Percentiles rank a stretch among this genome's conserved stretches.
phyloP scores from a whole-genome alignment of 2,329 filamentous ascomycete genomes.

The Talaromyces verruculosus region DNA sequence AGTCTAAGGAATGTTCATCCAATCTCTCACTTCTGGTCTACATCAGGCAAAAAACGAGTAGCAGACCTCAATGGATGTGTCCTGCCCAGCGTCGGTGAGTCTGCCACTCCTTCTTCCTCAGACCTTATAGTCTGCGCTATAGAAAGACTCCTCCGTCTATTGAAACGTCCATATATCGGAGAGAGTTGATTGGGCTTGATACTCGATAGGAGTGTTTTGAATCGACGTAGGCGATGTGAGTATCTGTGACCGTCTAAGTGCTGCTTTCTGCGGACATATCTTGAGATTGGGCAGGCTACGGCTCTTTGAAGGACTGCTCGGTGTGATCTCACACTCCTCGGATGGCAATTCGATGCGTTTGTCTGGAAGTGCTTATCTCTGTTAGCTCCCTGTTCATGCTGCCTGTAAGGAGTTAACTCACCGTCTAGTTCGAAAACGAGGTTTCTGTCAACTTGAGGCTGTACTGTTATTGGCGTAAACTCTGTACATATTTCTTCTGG shows the following conservation, averaged over 20 bases:
- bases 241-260: neutral
- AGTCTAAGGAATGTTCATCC: too few species aligned
- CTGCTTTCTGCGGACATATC: neutral
- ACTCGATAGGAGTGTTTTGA: constrained; percentile 15
- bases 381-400: neutral
- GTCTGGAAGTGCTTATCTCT: neutral
- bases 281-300: constrained; percentile 7
- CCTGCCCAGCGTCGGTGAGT: neutral
- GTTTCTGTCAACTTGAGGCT: constrained; percentile 4
- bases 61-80: neutral
- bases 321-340: constrained; percentile 4
- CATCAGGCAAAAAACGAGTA: neutral
- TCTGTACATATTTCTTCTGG: neutral
- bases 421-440: constrained; percentile 20
- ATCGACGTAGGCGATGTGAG: neutral
- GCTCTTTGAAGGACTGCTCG: neutral
- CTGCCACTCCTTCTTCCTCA: neutral
- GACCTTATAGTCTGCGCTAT: neutral
- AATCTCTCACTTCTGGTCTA: neutral
- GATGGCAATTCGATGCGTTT: constrained; percentile 18
- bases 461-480: neutral
- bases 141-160: neutral
- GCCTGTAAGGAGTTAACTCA: neutral
- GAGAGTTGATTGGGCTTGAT: neutral
- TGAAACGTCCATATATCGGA: neutral